phyloP scores from a whole-genome alignment of 2,329 filamentous ascomycete genomes.

The Botryotinia calthae region DNA sequence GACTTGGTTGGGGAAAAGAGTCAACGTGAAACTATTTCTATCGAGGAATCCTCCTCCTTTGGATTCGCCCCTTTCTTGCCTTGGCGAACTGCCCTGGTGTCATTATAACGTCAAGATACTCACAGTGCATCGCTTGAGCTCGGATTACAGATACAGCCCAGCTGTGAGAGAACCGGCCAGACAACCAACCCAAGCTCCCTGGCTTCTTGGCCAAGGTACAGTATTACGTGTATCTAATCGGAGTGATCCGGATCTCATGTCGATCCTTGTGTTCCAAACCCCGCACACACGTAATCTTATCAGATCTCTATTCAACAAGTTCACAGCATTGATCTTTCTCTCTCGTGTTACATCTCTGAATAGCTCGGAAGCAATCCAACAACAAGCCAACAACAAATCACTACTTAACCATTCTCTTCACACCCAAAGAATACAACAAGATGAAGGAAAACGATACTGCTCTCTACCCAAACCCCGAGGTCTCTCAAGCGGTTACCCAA shows the following conservation, averaged over 20 bases:
- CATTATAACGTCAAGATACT: not conserved
- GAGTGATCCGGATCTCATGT: not conserved
- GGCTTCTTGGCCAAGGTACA: not conserved
- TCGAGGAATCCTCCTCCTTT: not conserved
- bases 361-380: not conserved
- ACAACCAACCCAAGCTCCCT: not conserved
- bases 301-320: not conserved
- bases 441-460: conserved; percentile 37
- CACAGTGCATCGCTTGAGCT: not conserved
- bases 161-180: not conserved
- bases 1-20: not conserved
- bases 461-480: conserved; percentile 45
- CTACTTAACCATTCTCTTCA: not conserved
- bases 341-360: not conserved
- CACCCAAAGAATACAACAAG: conserved; percentile 1
- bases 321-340: not conserved
- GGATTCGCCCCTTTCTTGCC: not conserved
- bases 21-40: not conserved
- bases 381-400: not conserved
- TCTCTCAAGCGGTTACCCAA: conserved; percentile 43
- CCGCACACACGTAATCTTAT: conserved; percentile 3
- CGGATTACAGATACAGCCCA: not conserved
- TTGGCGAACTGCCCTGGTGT: not conserved
- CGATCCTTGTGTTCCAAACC: not conserved
- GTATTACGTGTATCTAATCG: conserved; percentile 1